Conservation (phyloP, 768 basidiomycete species). For the Tephrocybe sp. region DNA sequence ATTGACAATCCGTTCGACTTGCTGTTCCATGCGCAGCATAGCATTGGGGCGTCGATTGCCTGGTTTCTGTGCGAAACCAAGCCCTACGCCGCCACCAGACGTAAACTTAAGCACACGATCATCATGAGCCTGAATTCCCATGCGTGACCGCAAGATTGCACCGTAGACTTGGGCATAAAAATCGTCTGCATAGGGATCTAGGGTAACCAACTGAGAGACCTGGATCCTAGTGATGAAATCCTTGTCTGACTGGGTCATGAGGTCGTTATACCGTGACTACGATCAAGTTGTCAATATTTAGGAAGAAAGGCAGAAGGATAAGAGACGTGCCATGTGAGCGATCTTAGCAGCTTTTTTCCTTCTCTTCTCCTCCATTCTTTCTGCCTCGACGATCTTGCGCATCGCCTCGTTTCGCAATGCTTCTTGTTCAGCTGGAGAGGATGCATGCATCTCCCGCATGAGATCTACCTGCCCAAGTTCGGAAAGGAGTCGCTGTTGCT, state of each 20-base stretch:
- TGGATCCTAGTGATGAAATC: conserved; percentile 99
- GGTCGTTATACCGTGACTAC: conserved; percentile 88
- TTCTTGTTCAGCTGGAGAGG: conserved; percentile 59
- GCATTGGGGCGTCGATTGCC: conserved; percentile 74
- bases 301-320: neutral
- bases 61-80: conserved; percentile 71
- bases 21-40: conserved; percentile 91
- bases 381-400: conserved; percentile 89
- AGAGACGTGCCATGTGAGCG: conserved; percentile 70
- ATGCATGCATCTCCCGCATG: conserved; percentile 59
- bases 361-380: conserved; percentile 82
- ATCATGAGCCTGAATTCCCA: conserved; percentile 69
- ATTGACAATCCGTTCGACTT: conserved; percentile 95
- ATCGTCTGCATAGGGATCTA: conserved; percentile 96
- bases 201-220: conserved; percentile 95
- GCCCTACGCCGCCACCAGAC: conserved; percentile 78
- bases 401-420: conserved; percentile 74
- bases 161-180: conserved; percentile 98
- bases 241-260: conserved; percentile 98
- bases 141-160: conserved; percentile 74
- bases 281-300: conserved; percentile 9
- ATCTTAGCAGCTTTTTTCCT: conserved; percentile 83
- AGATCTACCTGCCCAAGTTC: conserved; percentile 75
- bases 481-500: conserved; percentile 73
- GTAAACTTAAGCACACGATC: conserved; percentile 86